These are phyloP conservation scores for Carex myosuroides DNA, from an alignment of 176 grass and related monocot genomes.

Conservation along the genomic window DNA sequence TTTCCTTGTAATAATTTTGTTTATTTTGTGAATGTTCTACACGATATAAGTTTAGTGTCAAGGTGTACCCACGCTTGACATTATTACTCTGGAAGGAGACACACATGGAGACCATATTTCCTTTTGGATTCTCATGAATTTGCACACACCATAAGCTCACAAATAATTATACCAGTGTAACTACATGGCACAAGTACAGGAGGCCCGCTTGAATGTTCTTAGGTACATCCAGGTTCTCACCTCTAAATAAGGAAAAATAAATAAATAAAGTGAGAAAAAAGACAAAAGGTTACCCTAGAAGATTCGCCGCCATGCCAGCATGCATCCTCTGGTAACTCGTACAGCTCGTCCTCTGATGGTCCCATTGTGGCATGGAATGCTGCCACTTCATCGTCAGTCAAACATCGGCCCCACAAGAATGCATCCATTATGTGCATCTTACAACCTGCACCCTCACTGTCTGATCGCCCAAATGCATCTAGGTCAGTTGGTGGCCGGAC, in stretches of 20 bases:
- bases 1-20: conserved; percentile 13
- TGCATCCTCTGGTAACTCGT: conserved; percentile 62
- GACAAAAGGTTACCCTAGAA: conserved; percentile 51
- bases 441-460: conserved; percentile 84
- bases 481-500: conserved; percentile 80
- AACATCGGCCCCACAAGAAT: conserved; percentile 86
- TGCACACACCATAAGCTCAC: not conserved
- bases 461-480: conserved; percentile 97
- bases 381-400: conserved; percentile 91
- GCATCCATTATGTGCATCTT: conserved; percentile 99
- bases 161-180: not conserved
- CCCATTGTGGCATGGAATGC: conserved; percentile 55
- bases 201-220: not conserved
- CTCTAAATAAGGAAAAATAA: not conserved
- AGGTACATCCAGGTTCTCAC: not conserved
- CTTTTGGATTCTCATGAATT: not conserved
- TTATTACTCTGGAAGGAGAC: not conserved
- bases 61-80: not conserved
- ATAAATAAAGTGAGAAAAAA: not conserved
- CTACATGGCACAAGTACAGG: not conserved
- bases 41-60: not conserved
- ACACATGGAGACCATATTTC: not conserved
- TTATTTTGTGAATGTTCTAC: not conserved
- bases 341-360: conserved; percentile 61
- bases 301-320: conserved; percentile 85